Conservation (phyloP, 2,329 filamentous ascomycete genomes). For the Aureobasidium pullulans region DNA sequence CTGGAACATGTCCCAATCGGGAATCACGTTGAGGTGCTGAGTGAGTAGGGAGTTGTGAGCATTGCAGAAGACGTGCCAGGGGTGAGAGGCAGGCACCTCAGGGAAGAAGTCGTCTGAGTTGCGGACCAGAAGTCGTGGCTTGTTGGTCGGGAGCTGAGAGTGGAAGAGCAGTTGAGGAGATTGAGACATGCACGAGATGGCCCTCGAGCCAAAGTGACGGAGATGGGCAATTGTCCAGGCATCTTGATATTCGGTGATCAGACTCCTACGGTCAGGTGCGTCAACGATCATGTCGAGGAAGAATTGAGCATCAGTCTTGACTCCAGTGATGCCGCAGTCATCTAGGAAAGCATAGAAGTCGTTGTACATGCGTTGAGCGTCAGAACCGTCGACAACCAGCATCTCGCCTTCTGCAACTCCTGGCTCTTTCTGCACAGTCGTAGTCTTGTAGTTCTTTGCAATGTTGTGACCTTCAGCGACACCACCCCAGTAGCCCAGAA, state of each 20-base stretch:
- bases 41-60: slow-evolving; percentile 81
- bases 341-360: slow-evolving; percentile 85
- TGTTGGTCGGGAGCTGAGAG: slow-evolving; percentile 69
- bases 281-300: slow-evolving; percentile 69
- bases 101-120: slow-evolving; percentile 95
- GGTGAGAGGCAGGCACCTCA: slow-evolving; percentile 67
- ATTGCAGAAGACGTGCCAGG: slow-evolving; percentile 94
- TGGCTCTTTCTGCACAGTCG: slow-evolving; percentile 47
- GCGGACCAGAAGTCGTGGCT: slow-evolving; percentile 65
- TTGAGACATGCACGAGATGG: slow-evolving; percentile 93
- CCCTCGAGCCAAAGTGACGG: slow-evolving; percentile 67
- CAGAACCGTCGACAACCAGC: slow-evolving; percentile 64
- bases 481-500: slow-evolving; percentile 85
- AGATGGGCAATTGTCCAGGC: slow-evolving; percentile 75
- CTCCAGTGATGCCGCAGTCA: slow-evolving; percentile 67
- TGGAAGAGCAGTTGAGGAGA: slow-evolving; percentile 80
- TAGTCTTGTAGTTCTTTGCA: slow-evolving; percentile 70
- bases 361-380: slow-evolving; percentile 70
- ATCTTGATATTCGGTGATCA: slow-evolving; percentile 73
- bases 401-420: slow-evolving; percentile 58
- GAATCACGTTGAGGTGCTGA: slow-evolving; percentile 76
- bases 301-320: slow-evolving; percentile 92
- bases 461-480: slow-evolving; percentile 69
- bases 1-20: slow-evolving; percentile 76
- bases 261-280: slow-evolving; percentile 60